These are phyloP conservation scores for Myxozyma sirexii DNA, from an alignment of 805 yeast species.

Conservation along the genomic window DNA sequence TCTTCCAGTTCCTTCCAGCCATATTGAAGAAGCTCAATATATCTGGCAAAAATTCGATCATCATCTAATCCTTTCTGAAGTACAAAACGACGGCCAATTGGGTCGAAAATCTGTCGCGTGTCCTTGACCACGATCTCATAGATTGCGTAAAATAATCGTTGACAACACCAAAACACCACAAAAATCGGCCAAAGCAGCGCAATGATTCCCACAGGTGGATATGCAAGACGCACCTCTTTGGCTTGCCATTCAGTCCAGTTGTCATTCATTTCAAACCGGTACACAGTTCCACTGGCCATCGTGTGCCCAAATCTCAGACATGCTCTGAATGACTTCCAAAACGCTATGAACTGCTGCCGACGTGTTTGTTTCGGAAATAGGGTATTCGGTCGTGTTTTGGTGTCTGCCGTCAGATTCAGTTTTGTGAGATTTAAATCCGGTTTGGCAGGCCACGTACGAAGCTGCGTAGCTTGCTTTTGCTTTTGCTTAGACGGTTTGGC, in stretches of 20 bases:
- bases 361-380: background rate
- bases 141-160: background rate
- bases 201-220: background rate
- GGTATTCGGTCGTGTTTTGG: background rate
- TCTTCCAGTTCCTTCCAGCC: background rate
- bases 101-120: background rate
- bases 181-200: background rate
- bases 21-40: background rate
- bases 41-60: background rate
- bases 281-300: background rate
- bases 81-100: background rate
- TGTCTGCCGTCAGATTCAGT: too few relatives aligned
- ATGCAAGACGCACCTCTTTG: background rate
- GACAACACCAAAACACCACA: background rate
- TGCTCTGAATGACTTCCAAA: background rate
- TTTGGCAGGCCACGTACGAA: too few relatives aligned
- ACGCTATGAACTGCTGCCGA: background rate
- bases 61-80: background rate
- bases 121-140: background rate
- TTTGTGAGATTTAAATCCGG: too few relatives aligned
- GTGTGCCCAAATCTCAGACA: background rate
- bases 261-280: background rate
- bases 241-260: background rate
- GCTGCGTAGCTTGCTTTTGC: too few relatives aligned
- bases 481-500: too few relatives aligned